These are phyloP conservation scores for Macrophomina tecta DNA, from an alignment of 2,329 filamentous ascomycete genomes.

Conservation along the genomic window DNA sequence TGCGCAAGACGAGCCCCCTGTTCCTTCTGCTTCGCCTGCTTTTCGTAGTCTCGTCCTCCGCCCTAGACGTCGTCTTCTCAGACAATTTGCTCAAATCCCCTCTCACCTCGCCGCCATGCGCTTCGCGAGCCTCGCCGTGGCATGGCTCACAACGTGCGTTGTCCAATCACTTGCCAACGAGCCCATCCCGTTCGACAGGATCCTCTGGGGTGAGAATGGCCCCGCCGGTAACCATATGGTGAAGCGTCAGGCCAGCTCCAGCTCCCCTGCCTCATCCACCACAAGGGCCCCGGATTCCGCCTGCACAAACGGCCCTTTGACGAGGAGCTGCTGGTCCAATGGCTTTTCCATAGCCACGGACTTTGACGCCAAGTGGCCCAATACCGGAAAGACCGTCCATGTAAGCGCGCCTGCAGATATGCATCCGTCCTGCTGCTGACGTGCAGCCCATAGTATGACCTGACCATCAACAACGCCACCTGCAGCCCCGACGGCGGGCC, in stretches of 20 bases:
- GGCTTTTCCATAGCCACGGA: constrained; percentile 54
- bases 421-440: constrained; percentile 41
- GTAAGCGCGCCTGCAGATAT: constrained; percentile 27
- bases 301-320: constrained; percentile 44
- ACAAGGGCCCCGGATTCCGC: constrained; percentile 34
- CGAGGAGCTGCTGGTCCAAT: constrained; percentile 50
- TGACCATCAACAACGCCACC: constrained; percentile 51
- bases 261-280: constrained; percentile 24
- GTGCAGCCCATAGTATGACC: constrained; percentile 41
- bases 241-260: constrained; percentile 5
- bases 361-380: constrained; percentile 51
- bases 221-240: constrained; percentile 28
- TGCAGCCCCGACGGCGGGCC: constrained; percentile 47
- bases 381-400: constrained; percentile 33
- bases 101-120: constrained; percentile 30
- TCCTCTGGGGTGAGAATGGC: constrained; percentile 35
- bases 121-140: constrained; percentile 31
- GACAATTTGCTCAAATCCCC: not conserved
- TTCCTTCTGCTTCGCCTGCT: not conserved
- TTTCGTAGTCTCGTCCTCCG: not conserved
- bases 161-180: not conserved
- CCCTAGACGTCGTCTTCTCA: too few relatives aligned
- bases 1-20: not conserved
- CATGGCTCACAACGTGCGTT: constrained; percentile 30
- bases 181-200: constrained; percentile 32